Evolutionary conservation across 306 rosid genomes (phyloP).

Genomic region (Mucuna pruriens): DNA sequence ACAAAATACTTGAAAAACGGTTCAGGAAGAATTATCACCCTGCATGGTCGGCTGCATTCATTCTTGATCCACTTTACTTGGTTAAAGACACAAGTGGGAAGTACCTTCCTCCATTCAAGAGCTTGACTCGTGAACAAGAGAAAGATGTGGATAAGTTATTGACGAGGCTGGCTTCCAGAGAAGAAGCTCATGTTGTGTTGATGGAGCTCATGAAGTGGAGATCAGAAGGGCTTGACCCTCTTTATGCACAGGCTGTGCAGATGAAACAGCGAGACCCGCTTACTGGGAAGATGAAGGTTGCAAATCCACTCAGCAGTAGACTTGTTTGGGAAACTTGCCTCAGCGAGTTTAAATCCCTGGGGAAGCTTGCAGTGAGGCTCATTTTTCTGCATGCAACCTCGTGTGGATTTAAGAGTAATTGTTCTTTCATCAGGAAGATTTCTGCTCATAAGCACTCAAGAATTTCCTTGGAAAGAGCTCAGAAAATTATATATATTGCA

Average conservation of each 20-base stretch:
- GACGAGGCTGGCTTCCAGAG: conserved; percentile 70
- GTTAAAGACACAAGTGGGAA: conserved; percentile 74
- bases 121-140: conserved; percentile 76
- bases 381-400: conserved; percentile 85
- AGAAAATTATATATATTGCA: conserved; percentile 79
- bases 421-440: conserved; percentile 75
- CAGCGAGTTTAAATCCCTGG: conserved; percentile 70
- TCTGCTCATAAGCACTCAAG: conserved; percentile 65
- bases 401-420: conserved; percentile 67
- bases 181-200: conserved; percentile 85
- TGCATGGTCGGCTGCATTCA: conserved; percentile 92
- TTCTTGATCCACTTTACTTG: conserved; percentile 86
- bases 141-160: conserved; percentile 84
- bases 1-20: conserved; percentile 65
- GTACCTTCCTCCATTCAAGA: conserved; percentile 87
- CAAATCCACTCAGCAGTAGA: conserved; percentile 84
- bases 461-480: conserved; percentile 70
- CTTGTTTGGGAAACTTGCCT: conserved; percentile 95
- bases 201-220: conserved; percentile 97
- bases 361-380: conserved; percentile 84
- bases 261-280: conserved; percentile 75
- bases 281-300: conserved; percentile 88
- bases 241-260: conserved; percentile 92
- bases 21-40: conserved; percentile 81
- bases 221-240: conserved; percentile 88